A percentile compares a stretch with the other conserved stretches of the same genome.
Conservation (phyloP, 2,329 filamentous ascomycete genomes). For the Cadophora sp. region DNA sequence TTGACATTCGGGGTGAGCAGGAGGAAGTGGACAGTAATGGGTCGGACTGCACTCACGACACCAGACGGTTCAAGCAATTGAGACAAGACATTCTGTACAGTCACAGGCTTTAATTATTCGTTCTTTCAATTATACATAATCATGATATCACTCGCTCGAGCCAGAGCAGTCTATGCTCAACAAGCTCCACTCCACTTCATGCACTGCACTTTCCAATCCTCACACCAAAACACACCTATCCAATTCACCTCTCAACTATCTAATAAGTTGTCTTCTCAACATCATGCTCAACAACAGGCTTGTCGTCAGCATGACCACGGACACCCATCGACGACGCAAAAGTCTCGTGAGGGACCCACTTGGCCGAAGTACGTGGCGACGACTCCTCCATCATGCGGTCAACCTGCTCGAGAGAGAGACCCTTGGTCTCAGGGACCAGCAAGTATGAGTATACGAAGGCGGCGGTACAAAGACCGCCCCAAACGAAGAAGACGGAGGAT, state of each 20-base stretch:
- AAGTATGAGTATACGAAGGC: constrained; percentile 63
- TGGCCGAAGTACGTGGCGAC: constrained; percentile 47
- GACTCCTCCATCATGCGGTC: constrained; percentile 66
- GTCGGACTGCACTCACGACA: no score
- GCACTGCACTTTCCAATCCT: neutral
- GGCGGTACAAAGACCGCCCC: constrained; percentile 63
- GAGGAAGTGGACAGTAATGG: neutral
- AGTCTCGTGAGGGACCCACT: constrained; percentile 42
- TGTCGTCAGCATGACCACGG: neutral
- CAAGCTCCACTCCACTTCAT: neutral
- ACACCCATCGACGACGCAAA: constrained; percentile 37
- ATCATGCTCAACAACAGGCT: constrained; percentile 18
- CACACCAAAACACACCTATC: neutral
- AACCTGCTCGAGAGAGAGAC: constrained; percentile 75
- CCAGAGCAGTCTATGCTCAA: constrained; percentile 7
- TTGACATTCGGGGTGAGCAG: neutral
- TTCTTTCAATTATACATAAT: constrained; percentile 16
- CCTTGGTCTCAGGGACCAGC: constrained; percentile 76
- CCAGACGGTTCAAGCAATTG: neutral
- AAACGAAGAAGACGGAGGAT: constrained; percentile 57
- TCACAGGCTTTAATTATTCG: constrained; percentile 2
- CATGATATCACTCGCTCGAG: neutral
- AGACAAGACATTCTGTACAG: neutral
- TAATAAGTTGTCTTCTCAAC: constrained; percentile 19
- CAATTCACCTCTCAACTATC: neutral